Conservation (phyloP, 78 protist genomes). For the Polysphondylium violaceum region DNA sequence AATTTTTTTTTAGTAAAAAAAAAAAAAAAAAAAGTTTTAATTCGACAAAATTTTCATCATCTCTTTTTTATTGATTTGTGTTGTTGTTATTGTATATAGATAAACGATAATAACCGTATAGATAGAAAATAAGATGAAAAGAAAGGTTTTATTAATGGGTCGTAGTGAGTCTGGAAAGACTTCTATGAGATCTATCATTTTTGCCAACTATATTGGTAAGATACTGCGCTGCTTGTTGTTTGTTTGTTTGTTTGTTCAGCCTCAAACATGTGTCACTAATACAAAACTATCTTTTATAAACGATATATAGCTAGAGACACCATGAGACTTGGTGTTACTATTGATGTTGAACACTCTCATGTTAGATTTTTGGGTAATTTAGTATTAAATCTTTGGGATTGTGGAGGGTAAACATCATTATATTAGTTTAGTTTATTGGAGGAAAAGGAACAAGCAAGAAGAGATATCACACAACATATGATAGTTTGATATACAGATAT, state of each 20-base stretch:
- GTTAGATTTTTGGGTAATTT: constrained; percentile 98
- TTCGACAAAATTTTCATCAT: not conserved
- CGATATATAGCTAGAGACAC: constrained; percentile 92
- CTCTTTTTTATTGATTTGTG: too few species aligned
- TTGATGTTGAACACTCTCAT: constrained; percentile 97
- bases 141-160: constrained; percentile 97
- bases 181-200: constrained; percentile 98
- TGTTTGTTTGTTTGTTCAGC: too few species aligned
- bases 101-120: constrained; percentile 4
- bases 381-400: constrained; percentile 98
- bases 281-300: not conserved
- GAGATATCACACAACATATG: not conserved
- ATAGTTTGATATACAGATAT: too few species aligned
- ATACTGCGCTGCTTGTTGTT: too few species aligned
- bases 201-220: constrained; percentile 95
- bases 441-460: not conserved
- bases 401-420: constrained; percentile 96
- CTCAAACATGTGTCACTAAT: not conserved
- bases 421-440: not conserved
- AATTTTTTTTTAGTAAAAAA: too few species aligned
- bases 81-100: too few species aligned
- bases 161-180: constrained; percentile 96
- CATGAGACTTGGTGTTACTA: constrained; percentile 93
- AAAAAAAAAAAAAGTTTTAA: not conserved
- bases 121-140: constrained; percentile 26